Evolutionary conservation across 1,139 yeast genomes (phyloP).

Genomic region (Zhuliangozyma parablackwelliae): DNA sequence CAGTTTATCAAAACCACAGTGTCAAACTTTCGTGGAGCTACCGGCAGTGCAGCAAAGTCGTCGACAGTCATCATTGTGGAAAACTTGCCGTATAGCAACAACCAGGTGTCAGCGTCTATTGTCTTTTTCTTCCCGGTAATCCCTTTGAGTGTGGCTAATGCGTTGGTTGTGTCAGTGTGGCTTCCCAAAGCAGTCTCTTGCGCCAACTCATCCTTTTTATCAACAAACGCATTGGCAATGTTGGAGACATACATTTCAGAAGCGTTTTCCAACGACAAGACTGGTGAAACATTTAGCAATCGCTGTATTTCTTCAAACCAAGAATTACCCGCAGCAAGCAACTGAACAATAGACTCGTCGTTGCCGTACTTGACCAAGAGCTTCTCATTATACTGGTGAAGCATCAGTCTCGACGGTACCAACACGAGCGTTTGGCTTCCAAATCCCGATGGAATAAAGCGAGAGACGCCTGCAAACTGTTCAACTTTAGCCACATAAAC

Average conservation of each 20-base stretch:
- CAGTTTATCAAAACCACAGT: slow-evolving; percentile 1
- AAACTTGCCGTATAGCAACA: background rate
- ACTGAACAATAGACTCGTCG: background rate
- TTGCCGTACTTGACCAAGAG: slow-evolving; percentile 3
- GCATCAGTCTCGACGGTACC: background rate
- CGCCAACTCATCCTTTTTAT: too few species aligned
- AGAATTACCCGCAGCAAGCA: slow-evolving; percentile 1
- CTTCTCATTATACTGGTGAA: slow-evolving; percentile 1
- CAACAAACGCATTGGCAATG: too few species aligned
- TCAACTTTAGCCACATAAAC: background rate
- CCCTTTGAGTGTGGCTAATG: too few species aligned
- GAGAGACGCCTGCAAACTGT: background rate
- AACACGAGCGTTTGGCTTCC: slow-evolving; percentile 1
- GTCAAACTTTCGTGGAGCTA: background rate
- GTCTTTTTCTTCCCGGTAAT: too few species aligned
- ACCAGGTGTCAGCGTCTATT: too few species aligned
- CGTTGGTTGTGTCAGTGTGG: too few species aligned
- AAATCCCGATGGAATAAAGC: background rate
- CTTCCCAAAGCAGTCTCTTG: too few species aligned
- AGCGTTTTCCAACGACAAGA: background rate
- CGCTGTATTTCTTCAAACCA: slow-evolving; percentile 1
- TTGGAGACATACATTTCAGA: too few species aligned
- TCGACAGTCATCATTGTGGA: slow-evolving; percentile 2
- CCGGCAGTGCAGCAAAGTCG: background rate
- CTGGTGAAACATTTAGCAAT: background rate